These are phyloP conservation scores for Camellia japonica DNA, from an alignment of 148 eudicot genomes.

Conservation along the genomic window DNA sequence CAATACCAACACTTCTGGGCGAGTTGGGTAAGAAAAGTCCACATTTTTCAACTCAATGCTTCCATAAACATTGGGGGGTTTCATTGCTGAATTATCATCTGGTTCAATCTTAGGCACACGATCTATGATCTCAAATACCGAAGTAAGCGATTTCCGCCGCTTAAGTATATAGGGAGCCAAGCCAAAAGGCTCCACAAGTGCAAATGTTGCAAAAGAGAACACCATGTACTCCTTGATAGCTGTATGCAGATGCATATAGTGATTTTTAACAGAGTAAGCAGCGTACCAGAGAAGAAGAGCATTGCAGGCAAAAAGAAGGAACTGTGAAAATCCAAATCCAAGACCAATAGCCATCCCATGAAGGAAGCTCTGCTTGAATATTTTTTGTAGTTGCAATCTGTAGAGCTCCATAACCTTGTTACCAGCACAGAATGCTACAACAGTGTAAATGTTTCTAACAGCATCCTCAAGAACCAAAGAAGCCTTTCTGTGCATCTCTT, in stretches of 20 bases:
- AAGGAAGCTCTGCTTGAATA: constrained; percentile 79
- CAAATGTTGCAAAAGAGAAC: constrained; percentile 97
- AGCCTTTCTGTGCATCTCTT: constrained; percentile 98
- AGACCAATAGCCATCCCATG: constrained; percentile 96
- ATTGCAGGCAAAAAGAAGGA: constrained; percentile 93
- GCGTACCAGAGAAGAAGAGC: constrained; percentile 95
- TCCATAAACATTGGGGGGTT: constrained; percentile 92
- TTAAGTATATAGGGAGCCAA: constrained; percentile 98
- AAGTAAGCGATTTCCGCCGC: constrained; percentile 76
- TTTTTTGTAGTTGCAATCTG: constrained; percentile 63
- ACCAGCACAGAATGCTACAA: constrained; percentile 96
- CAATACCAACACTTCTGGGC: constrained; percentile 79
- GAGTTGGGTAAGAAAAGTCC: constrained; percentile 85
- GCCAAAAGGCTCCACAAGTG: constrained; percentile 97
- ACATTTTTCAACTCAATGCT: constrained; percentile 86
- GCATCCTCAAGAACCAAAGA: constrained; percentile 98
- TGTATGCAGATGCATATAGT: constrained; percentile 53
- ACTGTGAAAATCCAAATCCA: constrained; percentile 91
- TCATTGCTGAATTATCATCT: constrained; percentile 76
- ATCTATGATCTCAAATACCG: constrained; percentile 96
- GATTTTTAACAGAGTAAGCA: constrained; percentile 58
- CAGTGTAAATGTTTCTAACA: constrained; percentile 94
- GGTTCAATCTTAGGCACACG: constrained; percentile 91
- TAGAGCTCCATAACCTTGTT: constrained; percentile 99
- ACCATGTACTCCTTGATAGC: constrained; percentile 97